Conservation (phyloP, 1,139 yeast genomes). For the Candida glucosophila region DNA sequence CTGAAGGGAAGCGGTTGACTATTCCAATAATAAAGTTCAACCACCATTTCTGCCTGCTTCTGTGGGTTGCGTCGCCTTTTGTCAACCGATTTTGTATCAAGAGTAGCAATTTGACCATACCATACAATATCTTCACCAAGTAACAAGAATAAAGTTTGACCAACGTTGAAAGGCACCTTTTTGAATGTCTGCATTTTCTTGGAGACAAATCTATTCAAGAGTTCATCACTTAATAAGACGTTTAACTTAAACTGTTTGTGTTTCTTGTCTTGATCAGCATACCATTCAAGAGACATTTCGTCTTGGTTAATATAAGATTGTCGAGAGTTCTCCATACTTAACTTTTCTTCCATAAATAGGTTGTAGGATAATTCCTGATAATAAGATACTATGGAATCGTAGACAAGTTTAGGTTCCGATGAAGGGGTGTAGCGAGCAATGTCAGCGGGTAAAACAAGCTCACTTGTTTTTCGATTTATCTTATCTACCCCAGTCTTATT, state of each 20-base stretch:
- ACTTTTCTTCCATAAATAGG: conserved; percentile 51
- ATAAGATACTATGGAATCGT: conserved; percentile 43
- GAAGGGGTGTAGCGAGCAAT: conserved; percentile 21
- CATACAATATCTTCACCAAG: conserved; percentile 29
- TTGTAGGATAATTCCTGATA: conserved; percentile 53
- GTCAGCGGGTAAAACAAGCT: conserved; percentile 16
- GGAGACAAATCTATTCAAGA: conserved; percentile 33
- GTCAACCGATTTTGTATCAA: conserved; percentile 18
- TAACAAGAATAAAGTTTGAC: conserved; percentile 40
- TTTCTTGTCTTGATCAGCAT: conserved; percentile 35
- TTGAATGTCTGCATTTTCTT: conserved; percentile 32
- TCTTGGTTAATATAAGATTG: conserved; percentile 23
- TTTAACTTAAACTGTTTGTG: conserved; percentile 31
- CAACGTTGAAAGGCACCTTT: conserved; percentile 39
- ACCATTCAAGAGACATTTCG: conserved; percentile 44
- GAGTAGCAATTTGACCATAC: conserved; percentile 41
- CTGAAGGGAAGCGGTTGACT: conserved; percentile 37
- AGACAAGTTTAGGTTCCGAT: conserved; percentile 33
- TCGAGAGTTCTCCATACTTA: conserved; percentile 34
- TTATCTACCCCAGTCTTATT: too few species aligned
- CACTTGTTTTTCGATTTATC: too few species aligned
- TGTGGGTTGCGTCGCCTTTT: conserved; percentile 8
- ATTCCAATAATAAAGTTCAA: conserved; percentile 54
- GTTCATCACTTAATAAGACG: conserved; percentile 27
- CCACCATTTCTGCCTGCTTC: conserved; percentile 31